Evolutionary conservation across 2,329 filamentous ascomycete species (phyloP).

Genomic region (Podosphaera leucotricha): DNA sequence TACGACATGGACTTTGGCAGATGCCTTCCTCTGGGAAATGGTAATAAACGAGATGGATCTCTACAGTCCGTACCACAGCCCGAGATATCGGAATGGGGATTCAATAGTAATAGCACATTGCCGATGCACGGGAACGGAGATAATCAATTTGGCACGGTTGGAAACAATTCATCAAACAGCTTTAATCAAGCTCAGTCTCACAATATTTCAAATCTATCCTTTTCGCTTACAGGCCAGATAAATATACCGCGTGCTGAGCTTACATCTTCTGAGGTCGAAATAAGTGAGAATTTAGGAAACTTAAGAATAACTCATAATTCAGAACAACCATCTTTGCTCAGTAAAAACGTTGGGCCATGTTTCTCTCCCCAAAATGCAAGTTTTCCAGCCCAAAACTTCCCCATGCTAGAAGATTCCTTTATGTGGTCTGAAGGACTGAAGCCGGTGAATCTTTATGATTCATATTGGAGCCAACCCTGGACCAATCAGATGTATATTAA

Average conservation of each 20-base stretch:
- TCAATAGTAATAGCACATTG: conserved; percentile 5
- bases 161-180: conserved; percentile 20
- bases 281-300: conserved; percentile 12
- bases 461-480: conserved; percentile 12
- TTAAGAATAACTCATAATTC: conserved; percentile 9
- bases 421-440: conserved; percentile 14
- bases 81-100: conserved; percentile 18
- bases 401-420: conserved; percentile 7
- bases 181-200: conserved; percentile 25
- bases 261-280: conserved; percentile 9
- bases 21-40: conserved; percentile 22
- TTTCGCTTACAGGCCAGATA: conserved; percentile 24
- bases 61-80: conserved; percentile 31
- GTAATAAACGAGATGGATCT: conserved; percentile 28
- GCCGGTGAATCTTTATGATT: conserved; percentile 8
- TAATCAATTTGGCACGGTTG: conserved; percentile 12
- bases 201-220: conserved; percentile 20
- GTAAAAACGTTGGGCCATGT: conserved; percentile 5
- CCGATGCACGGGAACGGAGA: conserved; percentile 4
- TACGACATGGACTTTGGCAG: conserved; percentile 11
- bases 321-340: conserved; percentile 9
- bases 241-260: conserved; percentile 17
- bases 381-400: conserved; percentile 8
- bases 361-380: conserved; percentile 12
- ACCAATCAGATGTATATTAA: conserved; percentile 13